Base-by-base conservation (phyloP, 176 grass and related monocot genomes). In the Aegilops speltoides region DNA sequence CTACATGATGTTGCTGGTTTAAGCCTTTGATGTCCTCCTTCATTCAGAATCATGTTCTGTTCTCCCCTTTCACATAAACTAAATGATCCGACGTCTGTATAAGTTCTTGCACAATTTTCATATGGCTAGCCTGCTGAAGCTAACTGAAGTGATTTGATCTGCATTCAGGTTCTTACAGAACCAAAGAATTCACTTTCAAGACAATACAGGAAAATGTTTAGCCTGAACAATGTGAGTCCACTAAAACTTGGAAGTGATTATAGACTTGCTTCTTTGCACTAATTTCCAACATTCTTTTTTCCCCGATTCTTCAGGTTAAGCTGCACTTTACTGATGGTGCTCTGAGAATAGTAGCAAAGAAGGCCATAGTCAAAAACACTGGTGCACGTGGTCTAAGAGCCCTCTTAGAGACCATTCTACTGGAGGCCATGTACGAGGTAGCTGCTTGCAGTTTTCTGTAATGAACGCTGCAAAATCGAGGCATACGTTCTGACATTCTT, bases 341-440 rank as follows among this genome's bases (percentile, higher is more conserved):
- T 71, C 62, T 99, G 57, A 83, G 90, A 82, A 85, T 87, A 74
- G 72, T 99, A 86, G 90, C 97, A 29, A 91, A 89, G 85, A 99
- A 94, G 83, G 92, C 94, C 29, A 94, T 94, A 80, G 80, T 79
- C 14, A 92, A 85, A 87, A 94, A 89, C 72, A 99, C 94, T 71
- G 97, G 97, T 65, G 94, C 97, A 54, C 92, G 97, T 73, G 94
- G 97, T 88, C 90, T 99, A 90, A 91, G 97, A 80, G 80, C 92
- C 77, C 94, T 96, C 80, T 91, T 99, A 72, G 97, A 99, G 92
- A 94, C 22, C 76, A 86, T 90, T 88, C 86, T 99, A 80, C 78
- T 94, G 85, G 97, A 99, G 67, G 88, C 97, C 66, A 99, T 99
- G 97, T 99, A 99, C 87, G 97, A 99, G 97, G 97, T 99, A 99